Percentiles rank a stretch among this genome's conserved stretches.
These are phyloP conservation scores for Thermomucor indicae-seudaticae DNA, from an alignment of 371 early-diverging fungal species.

Conservation along the genomic window DNA sequence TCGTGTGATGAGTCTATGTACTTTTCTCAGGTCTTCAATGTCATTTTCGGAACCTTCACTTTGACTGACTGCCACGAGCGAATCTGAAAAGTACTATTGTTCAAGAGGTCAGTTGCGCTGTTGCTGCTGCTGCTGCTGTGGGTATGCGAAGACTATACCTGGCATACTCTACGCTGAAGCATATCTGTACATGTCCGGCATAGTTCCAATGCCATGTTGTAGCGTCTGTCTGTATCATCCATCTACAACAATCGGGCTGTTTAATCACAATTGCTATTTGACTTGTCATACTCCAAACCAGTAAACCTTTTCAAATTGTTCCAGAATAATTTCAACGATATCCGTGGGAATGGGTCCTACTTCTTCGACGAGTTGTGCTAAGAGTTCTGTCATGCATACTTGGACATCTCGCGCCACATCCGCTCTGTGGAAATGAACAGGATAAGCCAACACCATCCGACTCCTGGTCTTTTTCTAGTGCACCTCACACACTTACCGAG, in stretches of 20 bases:
- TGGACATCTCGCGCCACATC: conserved; percentile 73
- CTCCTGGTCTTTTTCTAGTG: no score
- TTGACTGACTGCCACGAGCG: conserved; percentile 55
- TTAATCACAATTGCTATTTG: not conserved
- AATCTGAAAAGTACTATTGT: conserved; percentile 77
- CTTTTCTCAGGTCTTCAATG: conserved; percentile 60
- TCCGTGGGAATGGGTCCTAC: conserved; percentile 65
- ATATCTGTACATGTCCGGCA: conserved; percentile 70
- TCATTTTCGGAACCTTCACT: conserved; percentile 44
- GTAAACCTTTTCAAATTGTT: conserved; percentile 69
- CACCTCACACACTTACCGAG: not conserved
- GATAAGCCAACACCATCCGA: not conserved
- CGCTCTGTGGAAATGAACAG: conserved; percentile 31
- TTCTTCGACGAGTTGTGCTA: conserved; percentile 83
- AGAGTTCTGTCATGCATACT: conserved; percentile 76
- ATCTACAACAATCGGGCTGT: not conserved
- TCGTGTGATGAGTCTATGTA: conserved; percentile 78
- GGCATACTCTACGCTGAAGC: conserved; percentile 87
- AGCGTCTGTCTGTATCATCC: conserved; percentile 55
- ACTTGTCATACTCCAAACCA: not conserved
- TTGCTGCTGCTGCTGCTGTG: no score
- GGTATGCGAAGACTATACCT: conserved; percentile 52
- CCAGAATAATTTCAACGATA: conserved; percentile 74
- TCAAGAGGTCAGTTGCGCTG: no score
- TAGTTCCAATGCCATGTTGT: conserved; percentile 79